Percentiles rank a stretch among this genome's conserved stretches.
Conservation (phyloP, 345 rosid species). For the Cardamine resedifolia region DNA sequence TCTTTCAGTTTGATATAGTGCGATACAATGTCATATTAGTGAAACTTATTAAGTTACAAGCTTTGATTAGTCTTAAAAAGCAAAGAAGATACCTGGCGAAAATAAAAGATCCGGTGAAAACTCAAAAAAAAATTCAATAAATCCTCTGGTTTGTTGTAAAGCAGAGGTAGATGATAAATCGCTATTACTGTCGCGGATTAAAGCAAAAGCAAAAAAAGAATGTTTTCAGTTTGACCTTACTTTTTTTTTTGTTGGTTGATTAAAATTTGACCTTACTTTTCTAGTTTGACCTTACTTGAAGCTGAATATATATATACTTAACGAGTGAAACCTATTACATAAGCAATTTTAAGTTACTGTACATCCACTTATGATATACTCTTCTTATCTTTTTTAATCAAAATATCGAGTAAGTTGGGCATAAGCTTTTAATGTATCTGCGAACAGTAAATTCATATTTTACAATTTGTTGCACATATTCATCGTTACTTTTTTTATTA, state of each 20-base stretch:
- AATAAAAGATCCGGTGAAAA: background rate
- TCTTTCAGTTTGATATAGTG: background rate
- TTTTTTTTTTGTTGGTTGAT: background rate
- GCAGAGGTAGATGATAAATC: background rate
- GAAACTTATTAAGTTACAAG: background rate
- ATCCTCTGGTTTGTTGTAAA: background rate
- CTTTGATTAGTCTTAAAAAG: background rate
- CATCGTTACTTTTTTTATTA: background rate
- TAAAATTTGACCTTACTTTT: background rate
- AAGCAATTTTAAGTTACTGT: background rate
- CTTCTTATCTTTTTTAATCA: background rate
- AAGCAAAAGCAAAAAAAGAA: background rate
- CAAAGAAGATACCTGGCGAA: background rate
- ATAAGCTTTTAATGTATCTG: background rate
- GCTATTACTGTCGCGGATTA: background rate
- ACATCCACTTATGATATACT: background rate
- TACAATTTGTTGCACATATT: too few species aligned
- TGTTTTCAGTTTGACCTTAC: conserved; percentile 5
- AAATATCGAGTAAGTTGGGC: background rate
- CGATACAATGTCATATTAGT: background rate
- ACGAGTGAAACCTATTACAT: background rate
- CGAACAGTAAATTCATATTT: background rate
- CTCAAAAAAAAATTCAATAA: too few species aligned
- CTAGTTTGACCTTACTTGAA: conserved; percentile 6
- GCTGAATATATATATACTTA: background rate